Conservation (phyloP, 23 red algal genomes). For the Gracilaria caudata region DNA sequence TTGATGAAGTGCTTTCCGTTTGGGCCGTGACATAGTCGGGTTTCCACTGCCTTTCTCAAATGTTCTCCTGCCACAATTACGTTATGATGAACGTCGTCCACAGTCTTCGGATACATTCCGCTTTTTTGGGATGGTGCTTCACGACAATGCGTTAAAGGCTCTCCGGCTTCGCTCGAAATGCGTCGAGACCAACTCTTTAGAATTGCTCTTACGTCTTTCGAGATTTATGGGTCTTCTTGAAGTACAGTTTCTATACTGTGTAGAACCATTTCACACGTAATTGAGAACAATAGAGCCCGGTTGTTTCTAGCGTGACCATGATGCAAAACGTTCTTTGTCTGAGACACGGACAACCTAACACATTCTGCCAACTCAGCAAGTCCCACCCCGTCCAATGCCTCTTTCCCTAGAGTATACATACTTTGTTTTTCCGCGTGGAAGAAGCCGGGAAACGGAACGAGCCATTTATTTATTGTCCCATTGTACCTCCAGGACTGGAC, state of each 20-base stretch:
- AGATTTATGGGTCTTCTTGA: neutral
- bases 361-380: slow-evolving; percentile 20
- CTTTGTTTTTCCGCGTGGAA: slow-evolving; percentile 37
- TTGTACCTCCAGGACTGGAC: neutral
- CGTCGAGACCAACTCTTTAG: too few species aligned
- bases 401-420: slow-evolving; percentile 26
- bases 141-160: too few species aligned
- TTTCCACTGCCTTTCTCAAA: neutral
- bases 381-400: slow-evolving; percentile 15
- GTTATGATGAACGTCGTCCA: too few species aligned
- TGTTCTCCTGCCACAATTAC: too few species aligned
- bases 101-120: too few species aligned
- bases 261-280: neutral
- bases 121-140: too few species aligned
- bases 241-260: slow-evolving; percentile 1
- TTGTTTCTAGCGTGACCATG: slow-evolving; percentile 45
- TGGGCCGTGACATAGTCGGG: neutral
- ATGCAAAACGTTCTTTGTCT: slow-evolving; percentile 18
- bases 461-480: neutral
- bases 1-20: slow-evolving; percentile 21
- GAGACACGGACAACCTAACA: neutral
- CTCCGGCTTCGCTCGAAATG: too few species aligned
- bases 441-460: slow-evolving; percentile 33
- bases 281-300: neutral
- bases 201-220: slow-evolving; percentile 20